Evolutionary conservation across 495 filamentous ascomycete genomes (phyloP).

Genomic region (Tuber umbilicatum): DNA sequence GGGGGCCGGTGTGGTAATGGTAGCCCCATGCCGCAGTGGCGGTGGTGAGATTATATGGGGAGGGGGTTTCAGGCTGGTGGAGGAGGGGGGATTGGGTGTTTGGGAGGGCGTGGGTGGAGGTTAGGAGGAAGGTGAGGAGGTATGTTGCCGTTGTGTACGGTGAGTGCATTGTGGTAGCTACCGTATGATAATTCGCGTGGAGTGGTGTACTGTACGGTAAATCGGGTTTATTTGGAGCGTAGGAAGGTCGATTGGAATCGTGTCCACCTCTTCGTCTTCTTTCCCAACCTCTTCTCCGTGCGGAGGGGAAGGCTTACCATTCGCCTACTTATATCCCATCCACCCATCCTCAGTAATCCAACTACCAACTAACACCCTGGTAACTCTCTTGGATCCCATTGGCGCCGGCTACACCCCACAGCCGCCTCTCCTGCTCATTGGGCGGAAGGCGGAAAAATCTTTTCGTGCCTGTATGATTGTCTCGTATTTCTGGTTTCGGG

Average conservation of each 20-base stretch:
- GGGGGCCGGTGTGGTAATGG: conserved; percentile 49
- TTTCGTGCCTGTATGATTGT: not conserved
- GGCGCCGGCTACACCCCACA: not conserved
- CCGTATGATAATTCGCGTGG: not conserved
- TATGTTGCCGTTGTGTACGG: not conserved
- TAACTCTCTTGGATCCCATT: not conserved
- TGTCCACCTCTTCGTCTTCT: not conserved
- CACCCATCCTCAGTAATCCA: not conserved
- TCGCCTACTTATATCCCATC: conserved; percentile 1
- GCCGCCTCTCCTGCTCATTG: not conserved
- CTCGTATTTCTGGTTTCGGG: not conserved
- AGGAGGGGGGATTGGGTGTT: not conserved
- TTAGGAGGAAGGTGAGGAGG: not conserved
- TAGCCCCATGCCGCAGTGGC: conserved; percentile 48
- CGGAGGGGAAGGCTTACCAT: not conserved
- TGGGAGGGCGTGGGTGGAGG: not conserved
- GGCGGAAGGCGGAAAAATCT: not conserved
- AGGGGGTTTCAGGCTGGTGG: not conserved
- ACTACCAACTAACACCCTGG: not conserved
- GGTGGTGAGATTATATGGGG: not conserved
- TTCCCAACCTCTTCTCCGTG: not conserved
- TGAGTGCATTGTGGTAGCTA: not conserved
- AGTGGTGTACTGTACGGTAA: not conserved
- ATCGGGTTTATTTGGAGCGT: not conserved
- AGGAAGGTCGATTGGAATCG: not conserved